These are phyloP conservation scores for Apocynum venetum DNA, from an alignment of 257 asterid genomes.

Conservation along the genomic window DNA sequence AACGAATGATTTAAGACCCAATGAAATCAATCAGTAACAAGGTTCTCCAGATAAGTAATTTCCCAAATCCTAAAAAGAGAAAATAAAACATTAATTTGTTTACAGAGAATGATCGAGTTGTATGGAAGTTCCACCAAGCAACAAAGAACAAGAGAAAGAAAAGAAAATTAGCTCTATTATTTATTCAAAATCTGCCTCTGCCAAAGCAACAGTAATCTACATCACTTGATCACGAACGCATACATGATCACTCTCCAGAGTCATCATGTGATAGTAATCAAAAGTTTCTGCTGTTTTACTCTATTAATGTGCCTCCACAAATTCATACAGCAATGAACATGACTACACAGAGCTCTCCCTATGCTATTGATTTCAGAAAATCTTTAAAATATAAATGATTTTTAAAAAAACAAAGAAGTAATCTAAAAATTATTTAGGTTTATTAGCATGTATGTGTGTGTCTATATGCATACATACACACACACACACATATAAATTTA, in stretches of 20 bases:
- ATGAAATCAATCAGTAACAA: neutral
- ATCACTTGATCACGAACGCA: neutral
- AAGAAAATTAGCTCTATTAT: neutral
- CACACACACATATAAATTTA: too few relatives aligned
- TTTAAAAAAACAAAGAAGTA: too few relatives aligned
- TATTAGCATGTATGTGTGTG: too few relatives aligned
- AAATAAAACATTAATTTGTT: neutral
- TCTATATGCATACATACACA: too few relatives aligned
- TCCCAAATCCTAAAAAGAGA: neutral
- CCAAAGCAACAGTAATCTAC: neutral
- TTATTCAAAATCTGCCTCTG: neutral
- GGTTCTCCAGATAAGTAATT: neutral
- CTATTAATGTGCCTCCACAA: neutral
- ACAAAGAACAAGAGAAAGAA: neutral
- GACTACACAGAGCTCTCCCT: neutral
- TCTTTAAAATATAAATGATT: neutral
- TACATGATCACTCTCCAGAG: neutral
- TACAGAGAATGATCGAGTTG: neutral
- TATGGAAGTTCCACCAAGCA: neutral
- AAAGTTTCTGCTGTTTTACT: neutral
- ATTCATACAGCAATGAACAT: neutral
- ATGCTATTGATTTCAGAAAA: neutral
- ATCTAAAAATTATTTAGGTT: too few relatives aligned
- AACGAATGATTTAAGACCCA: neutral
- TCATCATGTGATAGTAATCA: neutral